Evolutionary conservation across 331 rosid genomes (phyloP), one percentile per base, ranked within the genome.

Genomic region (Rhamnella rubrinervis): DNA sequence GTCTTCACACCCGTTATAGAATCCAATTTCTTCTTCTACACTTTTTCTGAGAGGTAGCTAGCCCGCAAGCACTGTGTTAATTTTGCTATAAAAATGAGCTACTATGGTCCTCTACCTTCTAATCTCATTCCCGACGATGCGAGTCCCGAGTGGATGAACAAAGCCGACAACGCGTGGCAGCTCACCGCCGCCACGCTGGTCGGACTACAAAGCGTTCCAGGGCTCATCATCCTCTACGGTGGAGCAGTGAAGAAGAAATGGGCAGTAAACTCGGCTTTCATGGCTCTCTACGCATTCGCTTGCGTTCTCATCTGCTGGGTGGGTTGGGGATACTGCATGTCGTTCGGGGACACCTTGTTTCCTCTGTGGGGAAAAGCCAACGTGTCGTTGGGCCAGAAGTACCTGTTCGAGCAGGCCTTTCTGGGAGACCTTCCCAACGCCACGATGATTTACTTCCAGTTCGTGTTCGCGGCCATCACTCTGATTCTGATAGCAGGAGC

Each of bases 191-290:
- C 76, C 10, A 77, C 81, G 4, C 52, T 77, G 21, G 81, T 77
- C 1, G 76, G 81, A 49, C 59, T 77, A 20, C 76, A 77, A 38
- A 70, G 81, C 50, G 52, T 77, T 53, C 81, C 81, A 6, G 81
- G 81, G 31, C 71, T 77, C 52, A 51, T 77, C 4, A 64, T 77
- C 20, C 81, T 77, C 49, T 77, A 70, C 12, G 81, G 81, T 1
- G 81, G 81, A 0, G 81, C 72, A 13, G 81, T 77, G 81, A 77
- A 77, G 76, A 77, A 77, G 81, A 77, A 70, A 59, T 77, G 81
- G 81, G 81, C 81, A 0, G 81, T 77, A 63, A 77, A 70, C 37
- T 77, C 76, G 25, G 81, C 81, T 26, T 77, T 77, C 72, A 77
- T 70, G 81, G 76, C 52, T 35, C 59, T 77, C 68, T 77, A 77